phyloP scores from a whole-genome alignment of 306 rosid species.

The Canavalia gladiata region DNA sequence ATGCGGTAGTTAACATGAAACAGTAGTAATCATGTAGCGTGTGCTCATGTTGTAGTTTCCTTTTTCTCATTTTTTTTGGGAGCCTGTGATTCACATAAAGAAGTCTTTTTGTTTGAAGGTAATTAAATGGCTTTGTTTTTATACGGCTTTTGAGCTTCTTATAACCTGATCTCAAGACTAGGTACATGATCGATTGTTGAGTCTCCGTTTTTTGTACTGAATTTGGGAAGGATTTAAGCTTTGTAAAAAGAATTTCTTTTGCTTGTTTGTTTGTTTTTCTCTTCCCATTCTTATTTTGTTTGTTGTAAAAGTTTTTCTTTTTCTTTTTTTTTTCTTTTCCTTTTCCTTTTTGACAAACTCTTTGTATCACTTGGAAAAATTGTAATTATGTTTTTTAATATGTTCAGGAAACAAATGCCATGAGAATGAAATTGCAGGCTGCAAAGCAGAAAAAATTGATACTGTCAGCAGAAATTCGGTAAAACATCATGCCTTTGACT shows the following conservation, averaged over 20 bases:
- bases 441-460: constrained; percentile 65
- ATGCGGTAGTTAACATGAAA: background rate
- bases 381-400: constrained; percentile 14
- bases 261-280: constrained; percentile 7
- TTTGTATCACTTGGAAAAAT: background rate
- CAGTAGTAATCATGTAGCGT: background rate
- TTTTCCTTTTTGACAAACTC: background rate
- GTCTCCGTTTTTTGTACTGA: background rate
- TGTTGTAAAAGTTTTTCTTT: background rate
- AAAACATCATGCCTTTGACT: constrained; percentile 14
- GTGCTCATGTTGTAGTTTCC: background rate
- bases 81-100: background rate
- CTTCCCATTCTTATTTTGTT: constrained; percentile 21
- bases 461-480: constrained; percentile 81
- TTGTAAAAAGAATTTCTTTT: background rate
- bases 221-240: background rate
- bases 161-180: constrained; percentile 11
- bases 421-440: constrained; percentile 62
- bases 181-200: background rate
- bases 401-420: constrained; percentile 69
- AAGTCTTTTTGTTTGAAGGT: background rate
- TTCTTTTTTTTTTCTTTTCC: background rate
- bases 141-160: background rate
- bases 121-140: background rate
- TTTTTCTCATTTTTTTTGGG: background rate